Conservation (phyloP, 176 grass and related monocot species). For the Oryza nivara region DNA sequence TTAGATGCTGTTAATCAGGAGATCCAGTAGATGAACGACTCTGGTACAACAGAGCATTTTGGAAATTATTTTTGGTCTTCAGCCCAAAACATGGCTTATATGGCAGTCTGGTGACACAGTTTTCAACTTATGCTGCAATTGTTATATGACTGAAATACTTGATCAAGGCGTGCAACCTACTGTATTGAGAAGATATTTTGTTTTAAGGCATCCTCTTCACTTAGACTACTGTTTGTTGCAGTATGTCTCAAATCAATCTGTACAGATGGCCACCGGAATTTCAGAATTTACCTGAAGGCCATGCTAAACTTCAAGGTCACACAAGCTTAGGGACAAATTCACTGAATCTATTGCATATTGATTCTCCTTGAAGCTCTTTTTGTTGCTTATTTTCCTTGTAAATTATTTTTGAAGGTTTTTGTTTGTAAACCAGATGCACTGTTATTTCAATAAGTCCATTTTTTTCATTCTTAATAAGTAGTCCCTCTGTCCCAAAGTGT, state of each 20-base stretch:
- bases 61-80: conserved; percentile 13
- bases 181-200: conserved; percentile 5
- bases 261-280: not conserved
- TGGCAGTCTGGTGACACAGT: not conserved
- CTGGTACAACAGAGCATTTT: not conserved
- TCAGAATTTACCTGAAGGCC: conserved; percentile 30
- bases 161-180: conserved; percentile 16
- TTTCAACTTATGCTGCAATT: not conserved
- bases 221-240: conserved; percentile 18
- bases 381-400: conserved; percentile 2
- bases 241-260: not conserved
- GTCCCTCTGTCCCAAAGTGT: no score
- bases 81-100: conserved; percentile 3
- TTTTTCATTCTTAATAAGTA: not conserved
- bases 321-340: not conserved
- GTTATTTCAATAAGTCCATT: not conserved
- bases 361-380: conserved; percentile 10
- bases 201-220: conserved; percentile 10
- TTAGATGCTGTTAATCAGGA: conserved; percentile 1
- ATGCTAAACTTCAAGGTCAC: not conserved
- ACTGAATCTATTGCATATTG: not conserved
- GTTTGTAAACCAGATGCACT: not conserved
- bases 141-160: not conserved
- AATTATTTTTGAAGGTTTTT: conserved; percentile 9
- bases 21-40: not conserved